Percentiles rank a stretch among this genome's conserved stretches.
Conservation (phyloP, 202 grass and related monocot species). For the Zoysia matrella region DNA sequence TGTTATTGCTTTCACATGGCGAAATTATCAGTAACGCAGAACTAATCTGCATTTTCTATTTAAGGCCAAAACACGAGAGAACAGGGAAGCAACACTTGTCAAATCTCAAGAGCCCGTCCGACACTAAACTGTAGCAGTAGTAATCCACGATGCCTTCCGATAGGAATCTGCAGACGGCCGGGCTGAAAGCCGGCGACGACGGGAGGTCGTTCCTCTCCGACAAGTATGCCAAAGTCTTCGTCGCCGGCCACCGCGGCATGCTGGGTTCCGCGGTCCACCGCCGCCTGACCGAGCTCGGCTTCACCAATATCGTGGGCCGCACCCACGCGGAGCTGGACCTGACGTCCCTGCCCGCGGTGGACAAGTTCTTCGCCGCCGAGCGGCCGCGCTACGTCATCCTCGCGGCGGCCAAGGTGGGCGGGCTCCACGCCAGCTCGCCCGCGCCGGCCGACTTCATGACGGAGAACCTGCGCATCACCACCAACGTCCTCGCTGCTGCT, state of each 20-base stretch:
- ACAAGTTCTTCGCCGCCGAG: slow-evolving; percentile 73
- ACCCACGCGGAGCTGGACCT: slow-evolving; percentile 80
- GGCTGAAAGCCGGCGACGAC: not conserved
- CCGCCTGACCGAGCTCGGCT: slow-evolving; percentile 59
- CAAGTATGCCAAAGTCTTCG: slow-evolving; percentile 67
- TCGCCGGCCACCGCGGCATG: slow-evolving; percentile 72
- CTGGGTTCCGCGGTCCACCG: slow-evolving; percentile 73
- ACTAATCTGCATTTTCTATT: too few species aligned
- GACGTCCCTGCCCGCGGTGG: slow-evolving; percentile 62
- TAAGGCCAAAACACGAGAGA: too few species aligned
- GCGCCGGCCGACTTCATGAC: slow-evolving; percentile 79
- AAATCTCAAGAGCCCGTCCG: too few species aligned
- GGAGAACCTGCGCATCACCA: slow-evolving; percentile 79
- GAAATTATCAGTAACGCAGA: too few species aligned
- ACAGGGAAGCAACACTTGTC: too few species aligned
- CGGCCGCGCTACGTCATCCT: slow-evolving; percentile 72
- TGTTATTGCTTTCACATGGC: too few species aligned
- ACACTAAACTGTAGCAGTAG: too few species aligned
- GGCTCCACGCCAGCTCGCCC: slow-evolving; percentile 82
- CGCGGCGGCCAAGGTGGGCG: slow-evolving; percentile 80
- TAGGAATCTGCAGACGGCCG: not conserved
- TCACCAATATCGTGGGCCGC: slow-evolving; percentile 69
- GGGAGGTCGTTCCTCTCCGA: slow-evolving; percentile 61
- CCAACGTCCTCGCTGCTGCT: slow-evolving; percentile 70
- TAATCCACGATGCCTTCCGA: slow-evolving; percentile 10